Percentiles rank a stretch among this genome's conserved stretches.
These are phyloP conservation scores for Pleurotus platypus DNA, from an alignment of 768 basidiomycete species.

Conservation along the genomic window DNA sequence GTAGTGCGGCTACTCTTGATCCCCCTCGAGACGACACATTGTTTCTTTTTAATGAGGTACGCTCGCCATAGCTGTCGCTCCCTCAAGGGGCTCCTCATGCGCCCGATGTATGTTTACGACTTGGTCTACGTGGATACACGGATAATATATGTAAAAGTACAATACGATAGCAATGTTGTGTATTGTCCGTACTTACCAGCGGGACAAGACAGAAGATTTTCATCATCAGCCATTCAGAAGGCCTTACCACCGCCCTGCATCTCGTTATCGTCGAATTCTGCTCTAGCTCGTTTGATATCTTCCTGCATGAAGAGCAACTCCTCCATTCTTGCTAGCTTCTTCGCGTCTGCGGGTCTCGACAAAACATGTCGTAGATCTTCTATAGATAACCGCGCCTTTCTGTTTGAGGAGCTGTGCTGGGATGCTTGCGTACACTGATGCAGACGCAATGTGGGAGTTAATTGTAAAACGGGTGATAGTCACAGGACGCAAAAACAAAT, in stretches of 20 bases:
- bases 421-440: slow-evolving; percentile 60
- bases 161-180: no score
- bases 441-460: not conserved
- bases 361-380: slow-evolving; percentile 82
- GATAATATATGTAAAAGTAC: no score
- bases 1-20: no score
- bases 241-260: not conserved
- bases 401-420: slow-evolving; percentile 48
- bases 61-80: no score
- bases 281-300: slow-evolving; percentile 85
- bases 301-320: slow-evolving; percentile 92
- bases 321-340: slow-evolving; percentile 90
- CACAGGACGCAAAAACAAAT: not conserved
- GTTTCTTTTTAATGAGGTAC: no score
- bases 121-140: not conserved
- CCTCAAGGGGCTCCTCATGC: no score
- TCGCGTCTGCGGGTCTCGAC: slow-evolving; percentile 83
- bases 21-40: no score
- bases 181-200: no score
- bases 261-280: slow-evolving; percentile 57
- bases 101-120: not conserved
- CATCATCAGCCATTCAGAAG: not conserved
- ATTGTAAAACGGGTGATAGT: no score
- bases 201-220: no score
- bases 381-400: slow-evolving; percentile 74